These are phyloP conservation scores for Periconia macrospinosa DNA, from an alignment of 2,329 filamentous ascomycete species.

Conservation along the genomic window DNA sequence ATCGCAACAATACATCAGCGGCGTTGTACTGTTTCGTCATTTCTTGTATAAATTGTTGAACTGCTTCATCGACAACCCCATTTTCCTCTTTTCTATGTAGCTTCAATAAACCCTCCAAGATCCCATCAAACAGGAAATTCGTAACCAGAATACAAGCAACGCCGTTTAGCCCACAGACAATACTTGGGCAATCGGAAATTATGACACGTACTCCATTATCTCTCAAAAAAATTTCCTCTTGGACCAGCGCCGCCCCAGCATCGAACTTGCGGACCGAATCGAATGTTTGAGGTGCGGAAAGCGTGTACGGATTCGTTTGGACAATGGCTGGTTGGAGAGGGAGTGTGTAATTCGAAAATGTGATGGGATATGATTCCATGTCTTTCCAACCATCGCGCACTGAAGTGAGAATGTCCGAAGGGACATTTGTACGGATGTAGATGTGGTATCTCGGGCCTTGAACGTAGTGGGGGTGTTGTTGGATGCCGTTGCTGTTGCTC, in stretches of 20 bases:
- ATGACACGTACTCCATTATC: background rate
- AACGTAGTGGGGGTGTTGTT: background rate
- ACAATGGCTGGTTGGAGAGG: background rate
- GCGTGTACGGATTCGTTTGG: background rate
- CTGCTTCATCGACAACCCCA: background rate
- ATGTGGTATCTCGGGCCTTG: background rate
- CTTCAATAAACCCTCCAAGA: background rate
- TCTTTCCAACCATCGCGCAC: background rate
- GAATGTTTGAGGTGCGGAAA: background rate
- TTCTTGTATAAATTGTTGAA: background rate
- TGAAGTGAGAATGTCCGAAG: background rate
- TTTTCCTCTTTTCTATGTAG: background rate
- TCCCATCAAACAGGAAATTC: background rate
- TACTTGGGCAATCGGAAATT: slow-evolving; percentile 1
- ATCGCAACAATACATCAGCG: background rate
- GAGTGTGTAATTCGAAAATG: background rate
- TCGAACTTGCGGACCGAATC: background rate
- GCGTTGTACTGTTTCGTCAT: background rate
- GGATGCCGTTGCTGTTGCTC: background rate
- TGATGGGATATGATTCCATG: background rate
- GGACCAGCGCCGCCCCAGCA: background rate
- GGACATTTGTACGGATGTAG: background rate
- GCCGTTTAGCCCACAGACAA: background rate
- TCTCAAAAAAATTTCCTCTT: background rate
- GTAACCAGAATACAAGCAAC: background rate